phyloP scores from a whole-genome alignment of 495 filamentous ascomycete species.

The Hypoxylon lenormandii region DNA sequence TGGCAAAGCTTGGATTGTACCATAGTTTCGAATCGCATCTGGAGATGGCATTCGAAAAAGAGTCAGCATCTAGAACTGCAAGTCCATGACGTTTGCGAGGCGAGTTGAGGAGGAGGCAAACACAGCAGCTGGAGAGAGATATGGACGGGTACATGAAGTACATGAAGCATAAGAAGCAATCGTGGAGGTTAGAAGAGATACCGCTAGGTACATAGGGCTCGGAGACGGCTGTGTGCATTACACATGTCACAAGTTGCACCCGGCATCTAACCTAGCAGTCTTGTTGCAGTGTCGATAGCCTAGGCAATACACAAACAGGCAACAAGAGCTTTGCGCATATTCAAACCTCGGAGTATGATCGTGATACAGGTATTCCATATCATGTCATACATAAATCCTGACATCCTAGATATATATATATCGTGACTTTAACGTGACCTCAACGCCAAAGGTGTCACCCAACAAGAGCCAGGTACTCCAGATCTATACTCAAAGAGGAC shows the following conservation, averaged over 20 bases:
- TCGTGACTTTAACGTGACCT: slow-evolving; percentile 2
- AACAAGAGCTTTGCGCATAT: neutral
- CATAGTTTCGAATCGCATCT: slow-evolving; percentile 28
- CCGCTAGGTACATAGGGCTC: neutral
- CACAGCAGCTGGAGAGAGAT: too few species aligned
- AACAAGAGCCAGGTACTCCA: neutral
- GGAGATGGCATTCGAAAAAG: slow-evolving; percentile 20
- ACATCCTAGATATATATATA: neutral
- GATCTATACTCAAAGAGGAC: slow-evolving; percentile 2
- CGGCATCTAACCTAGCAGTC: too few species aligned
- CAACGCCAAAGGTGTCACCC: neutral
- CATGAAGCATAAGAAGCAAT: slow-evolving; percentile 1
- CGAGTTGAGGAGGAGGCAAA: neutral
- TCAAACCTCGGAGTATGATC: neutral
- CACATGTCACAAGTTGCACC: neutral
- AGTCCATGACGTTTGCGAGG: slow-evolving; percentile 9
- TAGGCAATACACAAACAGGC: neutral
- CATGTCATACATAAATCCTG: neutral
- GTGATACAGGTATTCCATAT: neutral
- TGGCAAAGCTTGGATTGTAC: slow-evolving; percentile 39
- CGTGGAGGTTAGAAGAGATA: slow-evolving; percentile 1
- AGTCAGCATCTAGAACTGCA: neutral
- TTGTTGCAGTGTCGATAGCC: too few species aligned
- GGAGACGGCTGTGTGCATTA: neutral
- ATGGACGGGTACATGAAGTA: too few species aligned